These are phyloP conservation scores for Pseudopithomyces maydicus DNA, from an alignment of 2,329 filamentous ascomycete species.

Conservation along the genomic window DNA sequence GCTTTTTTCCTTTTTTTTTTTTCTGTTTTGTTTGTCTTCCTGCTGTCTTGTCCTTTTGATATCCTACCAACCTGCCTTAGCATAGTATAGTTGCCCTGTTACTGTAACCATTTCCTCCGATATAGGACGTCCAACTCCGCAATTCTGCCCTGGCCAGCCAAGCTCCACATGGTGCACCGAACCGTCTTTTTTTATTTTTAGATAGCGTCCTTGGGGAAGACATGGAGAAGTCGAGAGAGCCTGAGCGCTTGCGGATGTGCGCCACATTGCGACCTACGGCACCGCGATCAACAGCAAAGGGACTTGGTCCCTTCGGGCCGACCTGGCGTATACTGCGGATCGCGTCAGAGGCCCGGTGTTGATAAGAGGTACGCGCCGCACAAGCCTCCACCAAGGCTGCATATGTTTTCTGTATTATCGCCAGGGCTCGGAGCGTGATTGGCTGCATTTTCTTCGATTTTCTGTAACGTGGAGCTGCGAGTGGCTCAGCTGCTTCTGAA, in stretches of 20 bases:
- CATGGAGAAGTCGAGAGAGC: constrained; percentile 12
- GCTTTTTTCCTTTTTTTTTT: constrained; percentile 1
- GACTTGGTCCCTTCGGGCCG: constrained; percentile 1
- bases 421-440: background rate
- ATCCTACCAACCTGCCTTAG: background rate
- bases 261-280: constrained; percentile 13
- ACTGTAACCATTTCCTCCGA: background rate
- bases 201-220: background rate
- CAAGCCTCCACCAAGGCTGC: constrained; percentile 1
- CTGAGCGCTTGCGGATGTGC: constrained; percentile 18
- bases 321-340: constrained; percentile 8
- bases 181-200: constrained; percentile 9
- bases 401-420: background rate
- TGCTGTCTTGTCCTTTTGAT: background rate
- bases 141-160: constrained; percentile 13
- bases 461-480: background rate
- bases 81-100: background rate
- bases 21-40: background rate
- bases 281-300: constrained; percentile 8
- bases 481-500: constrained; percentile 4
- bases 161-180: constrained; percentile 6
- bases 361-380: constrained; percentile 3
- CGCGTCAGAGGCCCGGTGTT: background rate
- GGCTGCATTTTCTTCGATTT: background rate
- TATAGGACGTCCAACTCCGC: background rate